Evolutionary conservation across 495 filamentous ascomycete species (phyloP).

Genomic region (Penicilliopsis zonata): DNA sequence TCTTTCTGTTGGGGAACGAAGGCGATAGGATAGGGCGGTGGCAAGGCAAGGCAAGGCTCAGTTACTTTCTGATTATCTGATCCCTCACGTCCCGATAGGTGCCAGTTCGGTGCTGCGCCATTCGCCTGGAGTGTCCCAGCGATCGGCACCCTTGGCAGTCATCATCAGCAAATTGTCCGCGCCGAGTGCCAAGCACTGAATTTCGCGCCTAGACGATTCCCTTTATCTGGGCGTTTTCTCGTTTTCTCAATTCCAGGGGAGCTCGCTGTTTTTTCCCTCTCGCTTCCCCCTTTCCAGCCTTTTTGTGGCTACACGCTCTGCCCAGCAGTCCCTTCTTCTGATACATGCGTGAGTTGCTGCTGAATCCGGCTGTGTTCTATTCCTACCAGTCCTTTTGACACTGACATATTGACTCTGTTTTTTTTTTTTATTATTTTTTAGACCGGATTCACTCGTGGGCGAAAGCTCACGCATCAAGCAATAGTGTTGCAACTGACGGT

Average conservation of each 20-base stretch:
- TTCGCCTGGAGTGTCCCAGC: too few relatives aligned
- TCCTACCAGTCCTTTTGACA: background rate
- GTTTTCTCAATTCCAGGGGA: background rate
- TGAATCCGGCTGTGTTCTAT: background rate
- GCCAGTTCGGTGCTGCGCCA: too few relatives aligned
- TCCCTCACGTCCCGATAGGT: too few relatives aligned
- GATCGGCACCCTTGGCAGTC: background rate
- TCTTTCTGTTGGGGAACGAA: too few relatives aligned
- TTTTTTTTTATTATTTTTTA: slow-evolving; percentile 5
- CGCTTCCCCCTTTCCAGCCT: background rate
- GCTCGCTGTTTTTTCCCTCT: background rate
- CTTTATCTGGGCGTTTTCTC: background rate
- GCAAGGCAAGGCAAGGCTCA: too few relatives aligned
- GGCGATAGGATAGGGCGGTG: too few relatives aligned
- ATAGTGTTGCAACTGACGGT: slow-evolving; percentile 3
- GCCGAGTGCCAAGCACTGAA: background rate
- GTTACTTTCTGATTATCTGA: too few relatives aligned
- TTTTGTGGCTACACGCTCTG: background rate
- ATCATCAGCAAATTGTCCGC: background rate
- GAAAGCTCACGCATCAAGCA: slow-evolving; percentile 35
- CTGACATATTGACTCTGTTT: too few relatives aligned
- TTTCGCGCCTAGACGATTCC: background rate
- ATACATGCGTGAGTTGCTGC: slow-evolving; percentile 2
- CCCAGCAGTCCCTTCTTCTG: background rate
- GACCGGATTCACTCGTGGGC: slow-evolving; percentile 37